Base-by-base conservation (phyloP, 2,329 filamentous ascomycete species). In the Penicillium occitanis region DNA sequence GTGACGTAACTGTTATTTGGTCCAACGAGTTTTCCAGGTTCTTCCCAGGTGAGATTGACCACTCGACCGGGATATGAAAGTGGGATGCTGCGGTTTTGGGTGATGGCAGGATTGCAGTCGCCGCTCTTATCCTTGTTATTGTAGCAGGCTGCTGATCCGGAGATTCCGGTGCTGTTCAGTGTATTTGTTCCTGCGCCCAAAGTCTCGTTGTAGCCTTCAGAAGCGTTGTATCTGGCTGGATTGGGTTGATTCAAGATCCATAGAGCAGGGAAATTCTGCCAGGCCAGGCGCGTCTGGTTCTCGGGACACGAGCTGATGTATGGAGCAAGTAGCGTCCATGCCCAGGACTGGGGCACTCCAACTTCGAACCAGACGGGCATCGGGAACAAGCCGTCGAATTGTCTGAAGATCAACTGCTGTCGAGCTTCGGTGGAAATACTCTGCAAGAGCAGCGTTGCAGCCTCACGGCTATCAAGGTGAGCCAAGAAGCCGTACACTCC, bases 1-100 rank as follows among this genome's bases (percentile, higher is more conserved):
- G 92, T 94, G 59, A 92, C 79, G 75, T 96, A 96, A 73, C 87
- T 91, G 80, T 92, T 92, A 77, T 96, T 94, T 0, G 92, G 92
- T 0, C 92, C 92, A 2, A 94, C 84, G 0, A 84, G 71, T 70
- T 85, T 78, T 0, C 91, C 91, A 0, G 91, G 89, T 0, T 75
- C 78, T 30, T 95, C 91, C 91, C 91, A 96, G 51, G 83, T 75
- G 6, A 96, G 79, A 73, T 86, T 87, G 1, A 96, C 87, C 71
- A 88, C 80, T 28, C 89, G 89, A 0, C 91, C 91, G 0, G 92
- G 86, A 75, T 90, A 92, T 0, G 89, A 90, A 0, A 96, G 85
- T 0, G 91, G 91, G 60, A 85, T 84, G 11, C 85, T 88, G 55
- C 88, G 85, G 81, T 93, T 93, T 72, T 86, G 86, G 0, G 84